phyloP scores from a whole-genome alignment of 768 basidiomycete species.

The Strobilomyces echinocephalus region DNA sequence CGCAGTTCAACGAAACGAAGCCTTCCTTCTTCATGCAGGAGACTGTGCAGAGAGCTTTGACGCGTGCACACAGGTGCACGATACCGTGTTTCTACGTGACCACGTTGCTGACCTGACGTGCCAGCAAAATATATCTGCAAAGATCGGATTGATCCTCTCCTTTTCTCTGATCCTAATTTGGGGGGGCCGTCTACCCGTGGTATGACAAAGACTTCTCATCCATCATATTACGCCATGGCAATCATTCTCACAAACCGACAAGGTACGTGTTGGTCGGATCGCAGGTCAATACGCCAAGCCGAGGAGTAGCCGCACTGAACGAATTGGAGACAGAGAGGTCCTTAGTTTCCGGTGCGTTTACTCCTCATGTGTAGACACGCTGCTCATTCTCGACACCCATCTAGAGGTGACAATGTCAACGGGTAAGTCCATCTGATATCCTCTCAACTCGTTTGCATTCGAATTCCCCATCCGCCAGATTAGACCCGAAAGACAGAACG shows the following conservation, averaged over 20 bases:
- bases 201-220: slow-evolving; percentile 34
- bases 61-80: slow-evolving; percentile 76
- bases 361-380: not conserved
- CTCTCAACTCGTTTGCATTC: not conserved
- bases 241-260: slow-evolving; percentile 4
- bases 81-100: slow-evolving; percentile 3
- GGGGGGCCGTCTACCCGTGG: slow-evolving; percentile 91
- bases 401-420: slow-evolving; percentile 94
- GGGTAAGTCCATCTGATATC: slow-evolving; percentile 48
- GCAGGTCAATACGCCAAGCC: slow-evolving; percentile 98
- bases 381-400: not conserved
- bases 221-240: not conserved
- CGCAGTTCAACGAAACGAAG: slow-evolving; percentile 79
- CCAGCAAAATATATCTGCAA: slow-evolving; percentile 81
- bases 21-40: slow-evolving; percentile 93
- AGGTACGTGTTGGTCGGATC: slow-evolving; percentile 85
- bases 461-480: slow-evolving; percentile 23
- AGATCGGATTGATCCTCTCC: slow-evolving; percentile 87
- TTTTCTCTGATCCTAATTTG: slow-evolving; percentile 94
- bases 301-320: slow-evolving; percentile 78
- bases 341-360: slow-evolving; percentile 76
- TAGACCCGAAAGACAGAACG: slow-evolving; percentile 71
- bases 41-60: slow-evolving; percentile 97
- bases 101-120: slow-evolving; percentile 1
- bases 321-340: slow-evolving; percentile 68